A percentile compares a stretch with the other conserved stretches of the same genome.
phyloP scores from a whole-genome alignment of 495 filamentous ascomycete species.

The Choiromyces venosus region DNA sequence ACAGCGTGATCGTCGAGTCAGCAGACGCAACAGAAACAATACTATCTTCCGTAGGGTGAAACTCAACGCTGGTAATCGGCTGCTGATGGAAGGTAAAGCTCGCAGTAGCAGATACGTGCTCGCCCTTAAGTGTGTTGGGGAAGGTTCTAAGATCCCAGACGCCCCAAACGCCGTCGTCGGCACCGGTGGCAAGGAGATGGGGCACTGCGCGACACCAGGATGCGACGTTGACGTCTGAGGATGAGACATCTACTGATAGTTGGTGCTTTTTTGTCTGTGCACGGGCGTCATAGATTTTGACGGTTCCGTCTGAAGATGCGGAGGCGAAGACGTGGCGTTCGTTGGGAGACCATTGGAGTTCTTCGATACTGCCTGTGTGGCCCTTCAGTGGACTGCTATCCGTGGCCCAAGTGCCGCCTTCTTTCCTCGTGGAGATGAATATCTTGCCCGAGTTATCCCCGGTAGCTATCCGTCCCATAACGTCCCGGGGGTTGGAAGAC shows the following conservation, averaged over 20 bases:
- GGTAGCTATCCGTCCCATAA: constrained; percentile 74
- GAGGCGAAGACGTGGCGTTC: constrained; percentile 90
- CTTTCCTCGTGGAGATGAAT: constrained; percentile 75
- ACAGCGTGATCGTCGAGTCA: constrained; percentile 88
- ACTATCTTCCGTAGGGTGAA: constrained; percentile 94
- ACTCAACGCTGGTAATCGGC: constrained; percentile 92
- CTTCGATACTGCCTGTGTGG: constrained; percentile 80
- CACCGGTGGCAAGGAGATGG: constrained; percentile 85
- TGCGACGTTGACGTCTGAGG: constrained; percentile 88
- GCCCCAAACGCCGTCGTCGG: constrained; percentile 88
- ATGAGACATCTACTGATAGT: constrained; percentile 75
- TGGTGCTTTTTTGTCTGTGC: constrained; percentile 79
- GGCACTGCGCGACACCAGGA: constrained; percentile 83
- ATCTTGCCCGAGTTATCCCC: constrained; percentile 88
- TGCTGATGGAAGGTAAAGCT: constrained; percentile 91
- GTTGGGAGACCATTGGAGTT: constrained; percentile 90
- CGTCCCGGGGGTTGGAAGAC: constrained; percentile 70
- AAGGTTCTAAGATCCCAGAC: constrained; percentile 96
- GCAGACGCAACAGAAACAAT: constrained; percentile 88
- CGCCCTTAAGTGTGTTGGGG: constrained; percentile 55
- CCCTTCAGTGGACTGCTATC: constrained; percentile 73
- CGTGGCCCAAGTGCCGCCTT: constrained; percentile 81
- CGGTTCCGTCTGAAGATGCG: constrained; percentile 84
- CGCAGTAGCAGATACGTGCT: constrained; percentile 57
- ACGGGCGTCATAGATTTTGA: constrained; percentile 91